Evolutionary conservation across 192 early-diverging fungal genomes (phyloP).

Genomic region (Coemansia interrupta): DNA sequence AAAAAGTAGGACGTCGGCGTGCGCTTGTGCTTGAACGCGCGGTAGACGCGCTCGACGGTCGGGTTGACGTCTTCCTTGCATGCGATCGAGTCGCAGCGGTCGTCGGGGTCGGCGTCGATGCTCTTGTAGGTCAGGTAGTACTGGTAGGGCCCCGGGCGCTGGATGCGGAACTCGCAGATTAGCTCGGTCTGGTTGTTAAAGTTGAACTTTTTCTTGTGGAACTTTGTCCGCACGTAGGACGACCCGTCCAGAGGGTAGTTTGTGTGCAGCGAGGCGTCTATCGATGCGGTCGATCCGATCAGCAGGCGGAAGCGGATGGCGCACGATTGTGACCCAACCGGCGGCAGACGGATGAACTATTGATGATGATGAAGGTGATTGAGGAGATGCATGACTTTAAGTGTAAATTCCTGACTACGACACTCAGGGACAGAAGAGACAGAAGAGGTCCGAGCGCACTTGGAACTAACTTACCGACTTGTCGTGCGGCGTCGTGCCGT

Average conservation of each 20-base stretch:
- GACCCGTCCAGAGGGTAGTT: slow-evolving; percentile 84
- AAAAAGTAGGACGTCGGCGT: slow-evolving; percentile 67
- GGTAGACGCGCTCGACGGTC: slow-evolving; percentile 39
- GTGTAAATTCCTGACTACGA: background rate
- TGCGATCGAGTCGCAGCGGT: slow-evolving; percentile 17
- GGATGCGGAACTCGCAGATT: slow-evolving; percentile 63
- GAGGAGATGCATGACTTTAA: background rate
- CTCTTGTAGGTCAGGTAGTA: slow-evolving; percentile 74
- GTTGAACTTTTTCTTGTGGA: slow-evolving; percentile 37
- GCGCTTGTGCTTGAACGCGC: slow-evolving; percentile 24
- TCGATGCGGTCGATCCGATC: slow-evolving; percentile 72
- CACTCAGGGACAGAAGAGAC: background rate
- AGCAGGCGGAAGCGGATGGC: slow-evolving; percentile 76
- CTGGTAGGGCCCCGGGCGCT: slow-evolving; percentile 77
- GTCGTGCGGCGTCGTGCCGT: slow-evolving; percentile 44
- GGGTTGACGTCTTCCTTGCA: slow-evolving; percentile 23
- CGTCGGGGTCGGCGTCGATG: slow-evolving; percentile 24
- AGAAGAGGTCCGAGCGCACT: background rate
- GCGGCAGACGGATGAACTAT: slow-evolving; percentile 49
- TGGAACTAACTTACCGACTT: slow-evolving; percentile 31
- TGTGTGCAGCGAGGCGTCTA: slow-evolving; percentile 69
- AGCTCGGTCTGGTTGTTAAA: slow-evolving; percentile 58
- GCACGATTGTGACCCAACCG: slow-evolving; percentile 53
- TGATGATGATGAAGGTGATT: background rate
- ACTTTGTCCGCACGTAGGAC: slow-evolving; percentile 38